Base-by-base conservation (phyloP, 1,139 yeast species). In the Yamadazyma buinensis region DNA sequence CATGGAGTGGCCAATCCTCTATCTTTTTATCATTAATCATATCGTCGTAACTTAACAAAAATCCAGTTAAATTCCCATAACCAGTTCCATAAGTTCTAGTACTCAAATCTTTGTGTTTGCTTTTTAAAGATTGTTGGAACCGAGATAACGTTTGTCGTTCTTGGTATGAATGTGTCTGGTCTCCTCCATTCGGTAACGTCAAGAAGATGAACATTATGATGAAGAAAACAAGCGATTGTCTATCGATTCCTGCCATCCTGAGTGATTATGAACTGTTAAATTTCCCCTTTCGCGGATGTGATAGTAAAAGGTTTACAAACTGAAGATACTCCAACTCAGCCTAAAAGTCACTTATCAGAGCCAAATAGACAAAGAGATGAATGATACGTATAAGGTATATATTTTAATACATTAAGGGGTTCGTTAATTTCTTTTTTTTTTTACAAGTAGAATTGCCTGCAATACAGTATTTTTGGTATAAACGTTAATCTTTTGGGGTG, bases 61-160 rank as follows among this genome's bases (percentile, higher is more conserved):
- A 74, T 7, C 95, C 95, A 0, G 95, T 84, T 9, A 86, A 55
- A 47, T 84, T 82, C 1, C 84, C 84, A 52, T 81, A 82, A 7
- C 87, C 87, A 4, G 57, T 43, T 13, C 51, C 40, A 52, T 72
- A 80, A 2, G 71, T 64, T 26, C 76, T 61, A 24, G 64, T 57
- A 12, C 46, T 43, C 27, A 82, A 56, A 10, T 58, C 55, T 3
- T 54, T 46, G 9, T 55, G 54, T 18, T 64, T 59, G 13, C 50
- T 44, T 17, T 49, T 48, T 7, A 72, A 50, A 32, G 62, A 61
- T 10, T 59, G 54, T 31, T 67, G 61, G 42, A 55, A 66, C 17
- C 38, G 38, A 13, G 35, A 38, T 19, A 67, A 42, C 5, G 65
- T 52, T 21, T 52, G 55, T 33, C 57, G 49, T 32, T 59, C 67